These are phyloP conservation scores for Pugionium dolabratum DNA, from an alignment of 345 rosid species.

Conservation along the genomic window DNA sequence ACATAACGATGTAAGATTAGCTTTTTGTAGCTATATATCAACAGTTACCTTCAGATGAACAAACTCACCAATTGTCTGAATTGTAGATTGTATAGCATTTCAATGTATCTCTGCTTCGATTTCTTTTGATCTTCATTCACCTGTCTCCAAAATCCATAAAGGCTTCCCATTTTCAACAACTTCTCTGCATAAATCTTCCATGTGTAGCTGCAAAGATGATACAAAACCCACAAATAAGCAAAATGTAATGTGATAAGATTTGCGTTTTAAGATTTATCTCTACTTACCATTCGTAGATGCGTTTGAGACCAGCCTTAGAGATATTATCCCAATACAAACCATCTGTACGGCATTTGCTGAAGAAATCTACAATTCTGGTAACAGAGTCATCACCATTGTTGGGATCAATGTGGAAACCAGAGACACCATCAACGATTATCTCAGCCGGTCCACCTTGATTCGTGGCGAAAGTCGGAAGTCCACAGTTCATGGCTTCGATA, in stretches of 20 bases:
- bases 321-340: conserved; percentile 59
- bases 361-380: conserved; percentile 72
- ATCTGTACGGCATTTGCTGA: conserved; percentile 62
- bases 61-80: conserved; percentile 66
- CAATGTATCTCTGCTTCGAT: conserved; percentile 74
- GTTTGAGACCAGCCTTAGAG: conserved; percentile 63
- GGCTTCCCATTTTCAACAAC: conserved; percentile 78
- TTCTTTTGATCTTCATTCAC: conserved; percentile 71
- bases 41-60: background rate
- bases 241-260: background rate
- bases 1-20: conserved; percentile 22
- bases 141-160: conserved; percentile 80
- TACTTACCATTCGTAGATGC: conserved; percentile 78
- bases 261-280: background rate
- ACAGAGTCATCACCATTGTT: conserved; percentile 77
- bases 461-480: conserved; percentile 90
- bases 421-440: conserved; percentile 83
- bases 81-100: conserved; percentile 67
- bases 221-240: background rate
- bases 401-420: conserved; percentile 90
- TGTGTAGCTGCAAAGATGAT: conserved; percentile 62
- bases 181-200: conserved; percentile 70
- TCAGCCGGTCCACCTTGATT: conserved; percentile 96
- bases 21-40: conserved; percentile 17
- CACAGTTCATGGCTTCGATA: conserved; percentile 97